A percentile compares a stretch with the other conserved stretches of the same genome.
Evolutionary conservation across 2,329 filamentous ascomycete species (phyloP).

Genomic region (Ophiocordyceps robertsii): DNA sequence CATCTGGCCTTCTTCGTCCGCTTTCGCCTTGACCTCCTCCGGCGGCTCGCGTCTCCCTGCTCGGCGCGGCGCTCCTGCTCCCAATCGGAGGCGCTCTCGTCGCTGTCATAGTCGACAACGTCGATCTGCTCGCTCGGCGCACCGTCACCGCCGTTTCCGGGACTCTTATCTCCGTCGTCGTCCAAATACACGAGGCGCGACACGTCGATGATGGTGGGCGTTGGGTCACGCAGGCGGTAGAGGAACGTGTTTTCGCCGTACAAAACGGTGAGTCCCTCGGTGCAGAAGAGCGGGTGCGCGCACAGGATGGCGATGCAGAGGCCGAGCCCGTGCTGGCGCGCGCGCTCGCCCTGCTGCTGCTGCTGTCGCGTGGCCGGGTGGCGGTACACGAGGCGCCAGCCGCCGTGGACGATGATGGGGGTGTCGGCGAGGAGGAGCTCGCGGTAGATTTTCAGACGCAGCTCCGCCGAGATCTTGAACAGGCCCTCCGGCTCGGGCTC

Average conservation of each 20-base stretch:
- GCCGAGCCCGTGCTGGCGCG: constrained; percentile 6
- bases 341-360: background rate
- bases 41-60: background rate
- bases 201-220: constrained; percentile 7
- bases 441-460: constrained; percentile 17
- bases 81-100: constrained; percentile 5
- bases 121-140: background rate
- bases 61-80: background rate
- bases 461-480: constrained; percentile 13
- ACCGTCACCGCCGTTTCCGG: background rate
- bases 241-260: constrained; percentile 34
- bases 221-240: constrained; percentile 29
- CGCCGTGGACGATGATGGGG: constrained; percentile 18
- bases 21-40: background rate
- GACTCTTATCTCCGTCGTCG: constrained; percentile 1
- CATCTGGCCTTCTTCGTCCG: background rate
- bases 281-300: constrained; percentile 18
- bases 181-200: constrained; percentile 6
- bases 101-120: constrained; percentile 3
- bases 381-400: constrained; percentile 19
- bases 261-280: constrained; percentile 26
- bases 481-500: background rate
- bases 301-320: constrained; percentile 24
- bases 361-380: constrained; percentile 1
- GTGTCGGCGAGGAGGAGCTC: constrained; percentile 16